A percentile compares a stretch with the other conserved stretches of the same genome.
These are phyloP conservation scores for Parathielavia appendiculata DNA, from an alignment of 495 filamentous ascomycete genomes.

Conservation along the genomic window DNA sequence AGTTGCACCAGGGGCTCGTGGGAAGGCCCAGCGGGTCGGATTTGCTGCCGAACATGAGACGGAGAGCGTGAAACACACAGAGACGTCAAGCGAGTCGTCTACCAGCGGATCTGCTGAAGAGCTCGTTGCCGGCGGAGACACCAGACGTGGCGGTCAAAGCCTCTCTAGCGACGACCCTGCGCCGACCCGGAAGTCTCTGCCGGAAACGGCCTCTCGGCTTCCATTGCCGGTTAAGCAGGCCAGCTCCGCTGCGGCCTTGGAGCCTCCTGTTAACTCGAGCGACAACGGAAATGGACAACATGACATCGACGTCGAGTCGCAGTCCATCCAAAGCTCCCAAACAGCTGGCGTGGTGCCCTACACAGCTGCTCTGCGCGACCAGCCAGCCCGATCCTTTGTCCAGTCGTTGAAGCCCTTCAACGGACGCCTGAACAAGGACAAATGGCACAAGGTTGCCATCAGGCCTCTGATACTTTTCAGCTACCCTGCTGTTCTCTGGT, in stretches of 20 bases:
- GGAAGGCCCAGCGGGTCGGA: slow-evolving; percentile 4
- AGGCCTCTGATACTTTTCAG: slow-evolving; percentile 81
- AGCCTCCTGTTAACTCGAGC: background rate
- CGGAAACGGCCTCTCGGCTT: background rate
- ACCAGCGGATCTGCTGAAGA: background rate
- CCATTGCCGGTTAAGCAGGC: background rate
- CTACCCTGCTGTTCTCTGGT: slow-evolving; percentile 91
- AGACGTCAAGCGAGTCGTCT: slow-evolving; percentile 4
- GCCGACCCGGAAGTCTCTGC: background rate
- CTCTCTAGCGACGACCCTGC: background rate
- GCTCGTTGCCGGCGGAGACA: background rate
- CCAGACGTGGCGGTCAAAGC: background rate
- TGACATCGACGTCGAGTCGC: slow-evolving; percentile 38
- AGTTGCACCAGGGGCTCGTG: background rate
- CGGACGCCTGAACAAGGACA: slow-evolving; percentile 71
- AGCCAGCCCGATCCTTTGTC: slow-evolving; percentile 60
- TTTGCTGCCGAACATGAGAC: slow-evolving; percentile 1
- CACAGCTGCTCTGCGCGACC: slow-evolving; percentile 53
- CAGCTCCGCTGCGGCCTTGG: background rate
- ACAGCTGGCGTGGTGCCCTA: slow-evolving; percentile 42
- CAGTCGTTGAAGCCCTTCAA: slow-evolving; percentile 69
- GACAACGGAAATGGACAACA: background rate
- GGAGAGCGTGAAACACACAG: background rate
- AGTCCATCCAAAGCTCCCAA: slow-evolving; percentile 25
- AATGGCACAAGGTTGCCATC: slow-evolving; percentile 67